Base-by-base conservation (phyloP, 164 flowering plant species). In the Umbellularia californica region DNA sequence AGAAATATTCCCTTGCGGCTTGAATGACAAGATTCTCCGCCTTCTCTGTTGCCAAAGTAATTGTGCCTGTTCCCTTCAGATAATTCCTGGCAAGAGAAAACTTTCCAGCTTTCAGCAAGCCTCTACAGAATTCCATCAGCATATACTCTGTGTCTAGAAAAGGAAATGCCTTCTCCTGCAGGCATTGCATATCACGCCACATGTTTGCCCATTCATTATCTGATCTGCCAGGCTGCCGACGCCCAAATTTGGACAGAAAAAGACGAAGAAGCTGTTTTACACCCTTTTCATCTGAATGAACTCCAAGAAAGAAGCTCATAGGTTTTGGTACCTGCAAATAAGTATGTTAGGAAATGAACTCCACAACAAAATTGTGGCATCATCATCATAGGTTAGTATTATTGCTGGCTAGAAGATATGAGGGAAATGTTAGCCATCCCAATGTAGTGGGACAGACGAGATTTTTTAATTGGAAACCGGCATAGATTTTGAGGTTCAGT, bases 241-340 rank as follows among this genome's bases (percentile, higher is more conserved):
- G 97, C 65, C 89, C 83, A 84, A 96, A 94, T 83, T 96, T 96
- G 71, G 99, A 96, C 24, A 96, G 97, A 76, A 96, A 85, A 64
- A 96, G 97, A 71, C 98, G 99, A 73, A 96, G 82, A 73, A 92
- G 90, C 83, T 94, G 99, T 68, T 94, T 96, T 70, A 91, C 97
- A 79, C 90, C 89, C 80, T 92, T 94, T 72, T 78, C 93, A 86
- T 96, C 98, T 68, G 82, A 77, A 79, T 81, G 84, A 58, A 93
- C 92, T 77, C 86, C 92, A 50, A 85, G 76, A 74, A 96, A 90
- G 82, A 86, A 96, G 41, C 74, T 76, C 64, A 92, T 75, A 52
- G 98, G 95, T 84, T 94, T 96, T 76, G 97, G 94, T 41, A 96
- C 99, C 99, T 96, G 89, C 70, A 69, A 58, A 73, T 47, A 62